A percentile compares a stretch with the other conserved stretches of the same genome.
Evolutionary conservation across 1,139 yeast genomes (phyloP).

Genomic region (Blastobotrys raffinosifermentans): DNA sequence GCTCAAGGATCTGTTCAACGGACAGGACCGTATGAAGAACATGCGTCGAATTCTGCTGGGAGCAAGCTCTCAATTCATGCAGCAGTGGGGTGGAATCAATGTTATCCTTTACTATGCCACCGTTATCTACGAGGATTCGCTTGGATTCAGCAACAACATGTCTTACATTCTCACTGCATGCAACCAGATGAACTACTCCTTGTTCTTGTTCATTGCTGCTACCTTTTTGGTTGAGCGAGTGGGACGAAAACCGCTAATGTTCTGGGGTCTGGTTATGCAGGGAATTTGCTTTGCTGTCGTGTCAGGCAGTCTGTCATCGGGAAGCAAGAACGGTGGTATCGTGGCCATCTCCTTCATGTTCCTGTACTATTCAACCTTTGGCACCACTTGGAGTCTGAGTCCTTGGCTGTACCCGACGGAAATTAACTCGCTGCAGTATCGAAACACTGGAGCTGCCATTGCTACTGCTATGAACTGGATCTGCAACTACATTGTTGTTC

Average conservation of each 20-base stretch:
- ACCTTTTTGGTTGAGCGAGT: constrained; percentile 8
- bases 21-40: constrained; percentile 8
- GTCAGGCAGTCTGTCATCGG: constrained; percentile 9
- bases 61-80: constrained; percentile 7
- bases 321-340: constrained; percentile 7
- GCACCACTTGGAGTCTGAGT: constrained; percentile 30
- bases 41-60: constrained; percentile 9
- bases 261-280: constrained; percentile 8
- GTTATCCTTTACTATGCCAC: constrained; percentile 31
- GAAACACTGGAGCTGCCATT: constrained; percentile 46
- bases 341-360: constrained; percentile 23
- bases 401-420: constrained; percentile 32
- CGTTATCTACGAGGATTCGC: constrained; percentile 5
- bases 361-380: constrained; percentile 9
- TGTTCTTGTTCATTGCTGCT: constrained; percentile 7
- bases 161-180: constrained; percentile 7
- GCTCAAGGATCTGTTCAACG: constrained; percentile 7
- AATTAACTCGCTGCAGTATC: constrained; percentile 49
- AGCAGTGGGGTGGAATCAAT: constrained; percentile 10
- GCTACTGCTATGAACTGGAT: constrained; percentile 48
- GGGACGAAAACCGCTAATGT: constrained; percentile 8
- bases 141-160: constrained; percentile 4
- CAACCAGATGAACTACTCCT: constrained; percentile 8
- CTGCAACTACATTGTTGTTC: constrained; percentile 45
- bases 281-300: constrained; percentile 10